Percentiles rank a stretch among this genome's conserved stretches.
Conservation (phyloP, 2,329 filamentous ascomycete genomes). For the Aspergillus sp. region DNA sequence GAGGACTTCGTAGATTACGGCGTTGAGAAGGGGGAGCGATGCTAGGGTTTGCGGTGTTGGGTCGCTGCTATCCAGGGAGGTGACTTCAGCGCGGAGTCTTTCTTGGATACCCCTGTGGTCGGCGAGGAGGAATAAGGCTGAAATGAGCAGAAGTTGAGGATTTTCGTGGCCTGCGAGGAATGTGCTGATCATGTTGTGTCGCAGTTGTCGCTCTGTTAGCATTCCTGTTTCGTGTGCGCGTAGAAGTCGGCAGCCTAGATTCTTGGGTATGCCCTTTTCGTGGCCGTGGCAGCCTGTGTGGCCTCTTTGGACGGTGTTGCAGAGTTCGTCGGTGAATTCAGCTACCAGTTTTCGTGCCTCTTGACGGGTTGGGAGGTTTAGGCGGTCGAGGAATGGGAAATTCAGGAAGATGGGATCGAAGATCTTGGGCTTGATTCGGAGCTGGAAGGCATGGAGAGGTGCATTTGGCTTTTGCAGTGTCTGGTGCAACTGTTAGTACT, state of each 20-base stretch:
- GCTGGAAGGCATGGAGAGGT: conserved; percentile 10
- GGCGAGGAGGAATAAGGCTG: conserved; percentile 33
- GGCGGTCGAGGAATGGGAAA: conserved; percentile 32
- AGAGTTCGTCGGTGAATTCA: not conserved
- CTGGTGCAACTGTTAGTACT: not conserved
- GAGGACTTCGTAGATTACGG: conserved; percentile 44
- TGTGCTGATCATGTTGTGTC: conserved; percentile 36
- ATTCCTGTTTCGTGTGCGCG: conserved; percentile 14
- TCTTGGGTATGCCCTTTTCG: not conserved
- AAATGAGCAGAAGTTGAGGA: conserved; percentile 34
- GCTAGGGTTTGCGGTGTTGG: not conserved
- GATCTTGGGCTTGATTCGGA: conserved; percentile 30
- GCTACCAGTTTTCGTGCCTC: conserved; percentile 25
- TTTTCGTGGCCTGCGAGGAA: conserved; percentile 44
- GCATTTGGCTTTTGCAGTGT: not conserved
- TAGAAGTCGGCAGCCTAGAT: conserved; percentile 1
- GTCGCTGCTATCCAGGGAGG: not conserved
- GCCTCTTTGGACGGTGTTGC: not conserved
- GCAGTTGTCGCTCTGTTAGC: conserved; percentile 34
- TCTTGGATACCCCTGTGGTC: conserved; percentile 21
- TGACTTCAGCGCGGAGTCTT: not conserved
- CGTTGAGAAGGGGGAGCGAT: conserved; percentile 38
- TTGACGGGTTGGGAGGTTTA: conserved; percentile 25
- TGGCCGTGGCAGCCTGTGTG: not conserved
- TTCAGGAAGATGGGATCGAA: conserved; percentile 38